phyloP scores from a whole-genome alignment of 768 basidiomycete genomes.

The Boletus pseudo-olivaceus region DNA sequence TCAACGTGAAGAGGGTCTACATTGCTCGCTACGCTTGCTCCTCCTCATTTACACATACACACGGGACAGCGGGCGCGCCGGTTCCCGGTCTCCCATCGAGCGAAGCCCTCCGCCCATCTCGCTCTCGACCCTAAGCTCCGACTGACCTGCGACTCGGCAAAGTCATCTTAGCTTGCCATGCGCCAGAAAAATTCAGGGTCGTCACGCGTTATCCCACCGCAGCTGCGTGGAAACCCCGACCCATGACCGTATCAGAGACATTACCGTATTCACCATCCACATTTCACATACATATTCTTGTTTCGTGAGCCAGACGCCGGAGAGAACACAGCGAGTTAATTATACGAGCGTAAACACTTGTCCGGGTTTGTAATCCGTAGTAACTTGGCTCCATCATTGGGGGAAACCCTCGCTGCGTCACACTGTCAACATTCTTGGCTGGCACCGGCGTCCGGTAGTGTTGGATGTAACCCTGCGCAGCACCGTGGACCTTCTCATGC shows the following conservation, averaged over 20 bases:
- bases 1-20: background rate
- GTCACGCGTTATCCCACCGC: constrained; percentile 12
- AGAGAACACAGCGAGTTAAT: constrained; percentile 8
- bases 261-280: constrained; percentile 6
- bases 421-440: constrained; percentile 7
- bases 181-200: constrained; percentile 22
- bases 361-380: constrained; percentile 3
- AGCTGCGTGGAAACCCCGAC: constrained; percentile 22
- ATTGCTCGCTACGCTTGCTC: background rate
- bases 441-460: constrained; percentile 7
- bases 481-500: constrained; percentile 8
- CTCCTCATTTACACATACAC: background rate
- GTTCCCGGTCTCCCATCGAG: constrained; percentile 3
- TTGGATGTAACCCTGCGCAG: constrained; percentile 16
- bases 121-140: constrained; percentile 25
- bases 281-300: constrained; percentile 8
- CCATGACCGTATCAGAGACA: constrained; percentile 11
- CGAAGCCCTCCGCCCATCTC: constrained; percentile 29
- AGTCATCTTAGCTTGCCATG: constrained; percentile 6
- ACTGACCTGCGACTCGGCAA: constrained; percentile 2
- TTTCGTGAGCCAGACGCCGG: background rate
- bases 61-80: constrained; percentile 5
- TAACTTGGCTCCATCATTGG: constrained; percentile 3
- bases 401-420: constrained; percentile 9
- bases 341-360: constrained; percentile 8